Evolutionary conservation across 306 rosid genomes (phyloP).

Genomic region (Trifolium subterraneum): DNA sequence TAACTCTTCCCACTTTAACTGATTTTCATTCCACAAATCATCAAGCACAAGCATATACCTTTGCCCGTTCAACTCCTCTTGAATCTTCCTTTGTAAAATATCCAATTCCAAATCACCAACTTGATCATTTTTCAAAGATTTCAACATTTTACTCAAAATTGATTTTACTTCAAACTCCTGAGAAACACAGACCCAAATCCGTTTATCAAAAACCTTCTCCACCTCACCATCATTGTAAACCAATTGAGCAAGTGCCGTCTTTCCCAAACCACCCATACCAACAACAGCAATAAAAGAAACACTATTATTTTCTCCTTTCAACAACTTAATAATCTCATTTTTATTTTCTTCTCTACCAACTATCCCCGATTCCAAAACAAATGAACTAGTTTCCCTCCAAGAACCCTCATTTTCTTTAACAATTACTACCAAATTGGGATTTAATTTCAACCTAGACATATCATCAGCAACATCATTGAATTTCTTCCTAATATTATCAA

Average conservation of each 20-base stretch:
- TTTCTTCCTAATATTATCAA: constrained; percentile 5
- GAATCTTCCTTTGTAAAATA: constrained; percentile 2
- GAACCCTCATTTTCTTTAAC: not conserved
- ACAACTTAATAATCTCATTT: constrained; percentile 8
- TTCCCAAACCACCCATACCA: constrained; percentile 13
- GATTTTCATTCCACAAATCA: constrained; percentile 21
- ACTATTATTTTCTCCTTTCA: not conserved
- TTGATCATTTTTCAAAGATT: constrained; percentile 1
- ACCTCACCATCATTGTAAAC: not conserved
- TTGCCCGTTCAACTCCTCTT: not conserved
- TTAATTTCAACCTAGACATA: constrained; percentile 10
- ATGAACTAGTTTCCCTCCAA: constrained; percentile 10
- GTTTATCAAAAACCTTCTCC: not conserved
- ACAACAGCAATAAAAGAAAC: constrained; percentile 10
- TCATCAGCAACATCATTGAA: constrained; percentile 5
- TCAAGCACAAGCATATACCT: not conserved
- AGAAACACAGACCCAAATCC: constrained; percentile 15
- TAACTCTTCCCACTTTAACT: constrained; percentile 6
- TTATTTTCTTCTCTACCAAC: not conserved
- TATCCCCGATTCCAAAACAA: constrained; percentile 14
- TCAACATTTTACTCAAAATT: constrained; percentile 5
- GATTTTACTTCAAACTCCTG: not conserved
- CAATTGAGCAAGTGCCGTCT: constrained; percentile 9
- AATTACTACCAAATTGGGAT: not conserved
- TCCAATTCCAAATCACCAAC: constrained; percentile 8